A percentile compares a stretch with the other conserved stretches of the same genome.
phyloP scores from a whole-genome alignment of 257 asterid genomes.

The Osmanthus fragrans region DNA sequence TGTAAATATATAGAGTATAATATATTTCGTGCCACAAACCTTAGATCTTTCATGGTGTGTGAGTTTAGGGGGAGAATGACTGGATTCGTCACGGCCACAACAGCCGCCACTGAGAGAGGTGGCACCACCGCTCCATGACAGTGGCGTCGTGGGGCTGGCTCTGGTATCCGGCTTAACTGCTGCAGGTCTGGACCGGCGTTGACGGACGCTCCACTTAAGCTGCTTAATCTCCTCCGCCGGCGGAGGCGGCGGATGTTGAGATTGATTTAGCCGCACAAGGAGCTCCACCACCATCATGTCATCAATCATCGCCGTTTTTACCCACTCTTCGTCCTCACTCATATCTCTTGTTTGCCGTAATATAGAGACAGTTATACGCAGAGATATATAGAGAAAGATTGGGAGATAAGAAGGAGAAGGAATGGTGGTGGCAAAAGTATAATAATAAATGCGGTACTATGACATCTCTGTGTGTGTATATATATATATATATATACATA shows the following conservation, averaged over 20 bases:
- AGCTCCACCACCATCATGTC: conserved; percentile 62
- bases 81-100: conserved; percentile 42
- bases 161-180: conserved; percentile 37
- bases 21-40: conserved; percentile 35
- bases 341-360: conserved; percentile 23
- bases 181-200: conserved; percentile 58
- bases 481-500: too few species aligned
- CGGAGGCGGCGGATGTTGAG: conserved; percentile 22
- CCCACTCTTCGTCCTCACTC: conserved; percentile 64
- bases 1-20: not conserved
- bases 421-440: conserved; percentile 45
- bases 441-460: conserved; percentile 30
- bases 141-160: conserved; percentile 77
- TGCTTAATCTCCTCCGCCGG: conserved; percentile 23
- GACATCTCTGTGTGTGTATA: conserved; percentile 4
- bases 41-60: conserved; percentile 54
- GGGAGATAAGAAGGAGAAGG: conserved; percentile 19
- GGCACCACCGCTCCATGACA: conserved; percentile 61
- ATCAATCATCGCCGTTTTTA: conserved; percentile 53
- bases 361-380: conserved; percentile 12
- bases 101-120: conserved; percentile 60
- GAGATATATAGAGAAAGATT: not conserved
- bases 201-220: conserved; percentile 68
- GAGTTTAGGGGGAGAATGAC: conserved; percentile 23
- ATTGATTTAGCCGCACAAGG: conserved; percentile 44